phyloP scores from a whole-genome alignment of 1,139 yeast genomes.

The Geotrichum restrictum region DNA sequence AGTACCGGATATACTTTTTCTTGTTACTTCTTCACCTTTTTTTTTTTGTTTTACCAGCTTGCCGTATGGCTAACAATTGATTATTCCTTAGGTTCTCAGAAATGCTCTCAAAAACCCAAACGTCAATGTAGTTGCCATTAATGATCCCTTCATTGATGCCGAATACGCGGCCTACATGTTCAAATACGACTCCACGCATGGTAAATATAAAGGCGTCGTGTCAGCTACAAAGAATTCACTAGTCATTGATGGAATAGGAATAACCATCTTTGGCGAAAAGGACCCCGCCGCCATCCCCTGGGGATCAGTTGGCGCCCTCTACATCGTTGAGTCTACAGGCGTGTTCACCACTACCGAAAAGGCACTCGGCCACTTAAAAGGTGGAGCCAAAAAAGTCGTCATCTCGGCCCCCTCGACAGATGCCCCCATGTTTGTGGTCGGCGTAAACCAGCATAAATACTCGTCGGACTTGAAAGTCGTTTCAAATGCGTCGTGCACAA shows the following conservation, averaged over 20 bases:
- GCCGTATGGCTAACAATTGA: too few relatives aligned
- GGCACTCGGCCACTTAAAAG: constrained; percentile 75
- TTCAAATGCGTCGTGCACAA: constrained; percentile 87
- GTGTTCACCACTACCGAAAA: constrained; percentile 76
- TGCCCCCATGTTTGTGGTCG: constrained; percentile 85
- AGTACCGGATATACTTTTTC: too few relatives aligned
- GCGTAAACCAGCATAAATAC: constrained; percentile 76
- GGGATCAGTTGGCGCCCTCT: constrained; percentile 74
- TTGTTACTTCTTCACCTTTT: too few relatives aligned
- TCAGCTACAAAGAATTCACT: constrained; percentile 52
- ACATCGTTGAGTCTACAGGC: constrained; percentile 85
- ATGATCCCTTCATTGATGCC: constrained; percentile 78
- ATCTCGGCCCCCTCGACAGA: constrained; percentile 85
- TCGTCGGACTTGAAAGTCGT: constrained; percentile 65
- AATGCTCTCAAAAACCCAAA: constrained; percentile 66
- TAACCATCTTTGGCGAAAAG: constrained; percentile 67
- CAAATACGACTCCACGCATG: constrained; percentile 87
- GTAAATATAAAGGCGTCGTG: constrained; percentile 68
- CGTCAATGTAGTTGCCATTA: constrained; percentile 72
- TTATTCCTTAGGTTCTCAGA: constrained; percentile 48
- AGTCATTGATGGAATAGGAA: constrained; percentile 64
- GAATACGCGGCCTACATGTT: constrained; percentile 86
- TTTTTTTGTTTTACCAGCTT: too few relatives aligned
- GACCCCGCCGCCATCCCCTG: constrained; percentile 81
- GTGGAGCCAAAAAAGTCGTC: constrained; percentile 87